Percentiles rank a stretch among this genome's conserved stretches.
These are phyloP conservation scores for Coix lacrymajobi DNA, from an alignment of 176 grass and related monocot genomes.

Conservation along the genomic window DNA sequence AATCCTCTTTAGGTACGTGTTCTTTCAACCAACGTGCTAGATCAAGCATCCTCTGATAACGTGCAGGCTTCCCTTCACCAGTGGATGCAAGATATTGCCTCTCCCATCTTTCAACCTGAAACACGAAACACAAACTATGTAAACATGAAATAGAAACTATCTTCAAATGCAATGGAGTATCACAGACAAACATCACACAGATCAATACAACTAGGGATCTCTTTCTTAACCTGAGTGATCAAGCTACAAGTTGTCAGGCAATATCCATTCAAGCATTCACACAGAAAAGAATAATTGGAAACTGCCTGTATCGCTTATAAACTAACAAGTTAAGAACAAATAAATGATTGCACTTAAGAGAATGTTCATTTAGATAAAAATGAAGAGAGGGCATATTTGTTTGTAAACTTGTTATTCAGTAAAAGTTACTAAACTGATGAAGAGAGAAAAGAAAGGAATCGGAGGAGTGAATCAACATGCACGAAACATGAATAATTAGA, in stretches of 20 bases:
- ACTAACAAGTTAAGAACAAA: background rate
- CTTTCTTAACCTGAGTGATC: background rate
- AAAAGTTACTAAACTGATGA: background rate
- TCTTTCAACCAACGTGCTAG: slow-evolving; percentile 71
- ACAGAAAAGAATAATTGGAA: background rate
- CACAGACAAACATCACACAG: background rate
- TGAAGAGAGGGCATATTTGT: background rate
- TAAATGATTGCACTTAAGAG: background rate
- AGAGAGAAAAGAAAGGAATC: background rate
- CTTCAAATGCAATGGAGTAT: background rate
- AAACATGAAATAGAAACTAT: slow-evolving; percentile 9
- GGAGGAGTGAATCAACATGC: background rate
- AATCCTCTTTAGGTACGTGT: slow-evolving; percentile 71
- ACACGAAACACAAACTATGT: background rate
- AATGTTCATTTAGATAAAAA: background rate
- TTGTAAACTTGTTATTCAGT: background rate
- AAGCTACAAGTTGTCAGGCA: background rate
- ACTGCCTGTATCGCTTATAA: background rate
- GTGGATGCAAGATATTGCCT: slow-evolving; percentile 83
- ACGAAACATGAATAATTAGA: background rate
- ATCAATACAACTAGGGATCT: background rate
- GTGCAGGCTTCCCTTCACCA: slow-evolving; percentile 68
- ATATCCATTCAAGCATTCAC: background rate
- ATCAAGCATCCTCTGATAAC: slow-evolving; percentile 80
- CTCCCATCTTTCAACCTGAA: slow-evolving; percentile 84